Conservation (phyloP, 257 asterid genomes). For the Solanum microdontum region DNA sequence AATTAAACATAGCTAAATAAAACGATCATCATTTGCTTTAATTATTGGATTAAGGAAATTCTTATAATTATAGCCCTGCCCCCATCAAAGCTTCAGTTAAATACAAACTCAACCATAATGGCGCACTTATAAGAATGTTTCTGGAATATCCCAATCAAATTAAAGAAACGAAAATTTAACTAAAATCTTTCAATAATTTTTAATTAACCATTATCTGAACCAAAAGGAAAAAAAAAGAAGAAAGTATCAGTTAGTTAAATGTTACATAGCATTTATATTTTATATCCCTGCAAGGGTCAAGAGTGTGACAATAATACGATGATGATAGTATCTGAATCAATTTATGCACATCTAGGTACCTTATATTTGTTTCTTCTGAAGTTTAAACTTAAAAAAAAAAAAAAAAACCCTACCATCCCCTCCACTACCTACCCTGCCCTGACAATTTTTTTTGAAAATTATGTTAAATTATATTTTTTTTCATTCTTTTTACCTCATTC, state of each 20-base stretch:
- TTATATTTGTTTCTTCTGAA: background rate
- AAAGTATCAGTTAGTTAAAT: background rate
- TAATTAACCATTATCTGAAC: background rate
- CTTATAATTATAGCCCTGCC: background rate
- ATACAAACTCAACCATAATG: background rate
- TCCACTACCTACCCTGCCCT: too few relatives aligned
- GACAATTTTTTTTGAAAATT: too few relatives aligned
- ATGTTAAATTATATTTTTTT: too few relatives aligned
- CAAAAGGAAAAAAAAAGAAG: too few relatives aligned
- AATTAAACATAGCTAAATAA: background rate
- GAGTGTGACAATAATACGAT: background rate
- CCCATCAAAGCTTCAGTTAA: background rate
- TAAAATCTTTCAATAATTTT: background rate
- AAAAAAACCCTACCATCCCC: too few relatives aligned
- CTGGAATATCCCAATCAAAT: too few relatives aligned
- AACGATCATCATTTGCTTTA: background rate
- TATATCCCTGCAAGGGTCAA: background rate
- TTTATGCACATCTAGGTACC: background rate
- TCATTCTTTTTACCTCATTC: too few relatives aligned
- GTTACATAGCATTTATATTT: background rate
- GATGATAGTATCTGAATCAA: background rate
- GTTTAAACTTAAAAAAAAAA: background rate
- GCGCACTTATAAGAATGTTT: background rate
- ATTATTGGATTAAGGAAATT: background rate
- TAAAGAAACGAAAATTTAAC: too few relatives aligned